A percentile compares a stretch with the other conserved stretches of the same genome.
These are phyloP conservation scores for Penicillium bialowiezense DNA, from an alignment of 495 filamentous ascomycete species.

Conservation along the genomic window DNA sequence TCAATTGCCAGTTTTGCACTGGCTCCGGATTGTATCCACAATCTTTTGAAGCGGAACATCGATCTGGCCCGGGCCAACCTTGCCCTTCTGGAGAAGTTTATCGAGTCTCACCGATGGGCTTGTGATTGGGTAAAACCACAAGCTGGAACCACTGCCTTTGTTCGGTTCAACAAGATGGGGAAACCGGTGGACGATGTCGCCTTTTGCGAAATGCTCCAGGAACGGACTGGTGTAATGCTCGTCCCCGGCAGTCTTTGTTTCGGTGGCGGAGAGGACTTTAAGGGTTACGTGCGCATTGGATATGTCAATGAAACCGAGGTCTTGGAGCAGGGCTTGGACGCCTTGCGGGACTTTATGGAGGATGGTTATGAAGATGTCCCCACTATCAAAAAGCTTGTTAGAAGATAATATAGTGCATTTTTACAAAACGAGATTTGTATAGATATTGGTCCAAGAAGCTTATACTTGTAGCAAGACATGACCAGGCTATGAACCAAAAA, in stretches of 20 bases:
- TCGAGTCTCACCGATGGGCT: conserved; percentile 58
- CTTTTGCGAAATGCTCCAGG: conserved; percentile 68
- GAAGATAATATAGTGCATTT: background rate
- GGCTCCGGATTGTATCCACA: conserved; percentile 57
- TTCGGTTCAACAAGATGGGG: conserved; percentile 65
- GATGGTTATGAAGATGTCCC: conserved; percentile 55
- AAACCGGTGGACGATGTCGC: conserved; percentile 65
- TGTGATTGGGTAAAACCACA: conserved; percentile 75
- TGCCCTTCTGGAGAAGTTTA: conserved; percentile 62
- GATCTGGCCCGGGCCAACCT: conserved; percentile 70
- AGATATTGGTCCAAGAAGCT: no score
- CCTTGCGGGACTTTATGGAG: conserved; percentile 60
- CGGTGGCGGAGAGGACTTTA: conserved; percentile 65
- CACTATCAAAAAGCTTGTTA: conserved; percentile 25
- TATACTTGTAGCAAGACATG: no score
- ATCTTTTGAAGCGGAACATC: conserved; percentile 66
- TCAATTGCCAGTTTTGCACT: conserved; percentile 74
- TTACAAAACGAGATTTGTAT: no score
- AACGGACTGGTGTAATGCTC: conserved; percentile 75
- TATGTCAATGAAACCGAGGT: conserved; percentile 73
- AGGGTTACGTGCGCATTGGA: conserved; percentile 76
- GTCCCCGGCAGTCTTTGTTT: conserved; percentile 76
- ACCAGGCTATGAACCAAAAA: no score
- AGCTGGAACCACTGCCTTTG: conserved; percentile 80
- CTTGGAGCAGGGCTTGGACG: conserved; percentile 63